Percentiles rank a stretch among this genome's conserved stretches.
These are phyloP conservation scores for Alternaria gansuensis DNA, from an alignment of 2,329 filamentous ascomycete genomes.

Conservation along the genomic window DNA sequence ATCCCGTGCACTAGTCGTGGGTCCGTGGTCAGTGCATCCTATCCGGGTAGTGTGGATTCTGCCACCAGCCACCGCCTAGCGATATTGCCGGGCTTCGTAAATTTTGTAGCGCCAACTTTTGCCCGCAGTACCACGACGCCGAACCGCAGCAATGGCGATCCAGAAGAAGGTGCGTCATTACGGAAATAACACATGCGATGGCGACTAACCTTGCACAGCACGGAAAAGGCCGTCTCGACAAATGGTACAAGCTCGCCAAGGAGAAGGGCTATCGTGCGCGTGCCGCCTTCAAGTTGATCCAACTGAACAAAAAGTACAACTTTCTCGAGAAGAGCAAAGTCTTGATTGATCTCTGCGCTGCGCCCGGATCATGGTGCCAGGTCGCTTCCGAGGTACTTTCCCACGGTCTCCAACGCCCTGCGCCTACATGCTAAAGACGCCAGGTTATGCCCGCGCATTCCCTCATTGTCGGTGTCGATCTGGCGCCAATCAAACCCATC, in stretches of 20 bases:
- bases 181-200: too few relatives aligned
- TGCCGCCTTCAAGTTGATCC: slow-evolving; percentile 97
- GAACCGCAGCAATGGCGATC: slow-evolving; percentile 75
- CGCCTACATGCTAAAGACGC: slow-evolving; percentile 9
- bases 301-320: slow-evolving; percentile 98
- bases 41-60: slow-evolving; percentile 22
- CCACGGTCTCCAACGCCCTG: neutral
- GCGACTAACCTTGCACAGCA: slow-evolving; percentile 61
- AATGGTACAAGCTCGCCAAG: slow-evolving; percentile 98
- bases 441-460: slow-evolving; percentile 84
- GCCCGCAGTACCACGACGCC: slow-evolving; percentile 29
- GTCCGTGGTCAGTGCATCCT: slow-evolving; percentile 24
- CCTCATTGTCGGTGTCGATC: slow-evolving; percentile 92
- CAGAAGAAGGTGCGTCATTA: slow-evolving; percentile 78
- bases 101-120: slow-evolving; percentile 36
- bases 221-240: slow-evolving; percentile 97
- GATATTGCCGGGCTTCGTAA: slow-evolving; percentile 24
- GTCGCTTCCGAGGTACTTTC: slow-evolving; percentile 80
- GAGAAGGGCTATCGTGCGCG: slow-evolving; percentile 96
- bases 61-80: slow-evolving; percentile 34
- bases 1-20: slow-evolving; percentile 19
- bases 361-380: slow-evolving; percentile 70
- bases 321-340: slow-evolving; percentile 98
- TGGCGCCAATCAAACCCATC: slow-evolving; percentile 94
- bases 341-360: slow-evolving; percentile 94